Evolutionary conservation across 2,329 filamentous ascomycete species (phyloP).

Genomic region (Helotiales sp.): DNA sequence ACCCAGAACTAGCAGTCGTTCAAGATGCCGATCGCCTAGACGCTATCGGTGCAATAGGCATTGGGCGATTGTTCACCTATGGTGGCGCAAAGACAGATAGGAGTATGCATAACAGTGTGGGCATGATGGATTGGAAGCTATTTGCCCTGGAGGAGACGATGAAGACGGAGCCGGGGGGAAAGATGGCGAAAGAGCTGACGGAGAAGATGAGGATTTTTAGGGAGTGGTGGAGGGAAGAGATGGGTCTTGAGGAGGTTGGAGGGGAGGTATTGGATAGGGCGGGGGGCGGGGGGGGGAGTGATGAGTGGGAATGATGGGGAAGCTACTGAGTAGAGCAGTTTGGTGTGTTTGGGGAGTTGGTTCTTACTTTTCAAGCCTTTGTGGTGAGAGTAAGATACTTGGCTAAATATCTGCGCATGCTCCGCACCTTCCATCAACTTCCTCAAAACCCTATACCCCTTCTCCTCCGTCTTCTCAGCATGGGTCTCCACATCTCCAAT

Average conservation of each 20-base stretch:
- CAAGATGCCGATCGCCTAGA: conserved; percentile 95
- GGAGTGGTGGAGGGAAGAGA: conserved; percentile 61
- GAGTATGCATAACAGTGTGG: conserved; percentile 66
- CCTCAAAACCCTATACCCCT: conserved; percentile 33
- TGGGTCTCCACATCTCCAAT: conserved; percentile 36
- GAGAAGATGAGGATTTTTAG: conserved; percentile 55
- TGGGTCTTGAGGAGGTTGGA: conserved; percentile 11
- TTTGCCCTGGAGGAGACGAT: conserved; percentile 59
- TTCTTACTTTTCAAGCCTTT: no score
- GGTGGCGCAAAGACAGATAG: conserved; percentile 64
- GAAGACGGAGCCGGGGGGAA: conserved; percentile 62
- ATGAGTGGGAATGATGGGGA: not conserved
- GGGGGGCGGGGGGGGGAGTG: not conserved
- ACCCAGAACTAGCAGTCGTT: conserved; percentile 81
- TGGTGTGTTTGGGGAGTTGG: not conserved
- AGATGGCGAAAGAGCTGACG: conserved; percentile 57
- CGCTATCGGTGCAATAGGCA: conserved; percentile 83
- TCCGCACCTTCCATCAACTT: conserved; percentile 32
- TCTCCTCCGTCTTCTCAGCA: conserved; percentile 27
- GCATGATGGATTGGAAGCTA: conserved; percentile 78
- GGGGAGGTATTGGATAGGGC: conserved; percentile 5
- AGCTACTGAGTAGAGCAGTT: not conserved
- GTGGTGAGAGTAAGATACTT: not conserved
- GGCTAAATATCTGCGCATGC: conserved; percentile 39
- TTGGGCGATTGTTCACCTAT: conserved; percentile 78